Evolutionary conservation across 2,329 filamentous ascomycete genomes (phyloP).

Genomic region (Hypoxylon sp.): DNA sequence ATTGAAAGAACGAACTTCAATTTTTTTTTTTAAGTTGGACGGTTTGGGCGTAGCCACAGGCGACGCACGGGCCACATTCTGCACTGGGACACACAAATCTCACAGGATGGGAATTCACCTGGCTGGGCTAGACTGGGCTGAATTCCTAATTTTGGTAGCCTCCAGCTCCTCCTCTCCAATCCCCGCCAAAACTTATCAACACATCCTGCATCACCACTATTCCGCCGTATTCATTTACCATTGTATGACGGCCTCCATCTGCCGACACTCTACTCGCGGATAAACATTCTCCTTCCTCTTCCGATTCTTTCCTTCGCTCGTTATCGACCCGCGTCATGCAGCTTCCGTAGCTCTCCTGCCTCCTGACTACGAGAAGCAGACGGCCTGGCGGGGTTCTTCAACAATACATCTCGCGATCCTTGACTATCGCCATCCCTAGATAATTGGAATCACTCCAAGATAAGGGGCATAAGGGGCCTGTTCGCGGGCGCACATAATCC

Average conservation of each 20-base stretch:
- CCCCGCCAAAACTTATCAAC: conserved; percentile 42
- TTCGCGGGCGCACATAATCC: conserved; percentile 1
- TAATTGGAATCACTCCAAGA: conserved; percentile 6
- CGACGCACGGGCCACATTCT: neutral
- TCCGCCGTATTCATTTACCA: conserved; percentile 36
- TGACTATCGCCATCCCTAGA: conserved; percentile 10
- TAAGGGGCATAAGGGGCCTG: too few relatives aligned
- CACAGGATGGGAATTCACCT: conserved; percentile 16
- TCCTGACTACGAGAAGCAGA: conserved; percentile 36
- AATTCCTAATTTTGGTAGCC: conserved; percentile 44
- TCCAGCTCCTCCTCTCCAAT: conserved; percentile 28
- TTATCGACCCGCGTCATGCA: conserved; percentile 48
- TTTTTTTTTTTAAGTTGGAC: neutral
- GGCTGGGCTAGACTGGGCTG: conserved; percentile 43
- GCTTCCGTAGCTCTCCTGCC: conserved; percentile 45
- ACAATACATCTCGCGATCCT: conserved; percentile 21
- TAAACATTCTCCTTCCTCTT: conserved; percentile 4
- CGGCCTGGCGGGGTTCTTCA: conserved; percentile 41
- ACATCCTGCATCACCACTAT: conserved; percentile 30
- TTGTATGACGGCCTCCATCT: conserved; percentile 32
- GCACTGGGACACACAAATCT: conserved; percentile 8
- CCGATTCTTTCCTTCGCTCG: neutral
- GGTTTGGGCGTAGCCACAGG: neutral
- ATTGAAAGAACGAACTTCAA: neutral
- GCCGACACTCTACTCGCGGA: conserved; percentile 2